These are phyloP conservation scores for Corylus americana DNA, from an alignment of 306 rosid species.

Conservation along the genomic window DNA sequence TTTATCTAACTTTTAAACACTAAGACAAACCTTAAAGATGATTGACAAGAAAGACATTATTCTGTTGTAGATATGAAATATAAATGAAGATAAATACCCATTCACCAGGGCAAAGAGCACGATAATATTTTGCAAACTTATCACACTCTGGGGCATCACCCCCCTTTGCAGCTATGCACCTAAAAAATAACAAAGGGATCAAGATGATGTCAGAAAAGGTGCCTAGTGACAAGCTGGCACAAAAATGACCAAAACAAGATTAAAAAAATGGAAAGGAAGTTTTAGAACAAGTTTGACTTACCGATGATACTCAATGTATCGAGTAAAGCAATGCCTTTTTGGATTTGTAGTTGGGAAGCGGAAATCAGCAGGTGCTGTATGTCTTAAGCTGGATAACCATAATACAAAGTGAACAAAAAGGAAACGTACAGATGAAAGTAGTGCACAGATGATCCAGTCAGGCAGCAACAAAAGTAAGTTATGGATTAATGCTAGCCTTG, in stretches of 20 bases:
- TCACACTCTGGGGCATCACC: slow-evolving; percentile 89
- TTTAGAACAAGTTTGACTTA: slow-evolving; percentile 30
- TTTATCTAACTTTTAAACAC: not conserved
- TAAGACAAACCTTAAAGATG: not conserved
- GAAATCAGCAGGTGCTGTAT: slow-evolving; percentile 78
- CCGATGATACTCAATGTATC: slow-evolving; percentile 90
- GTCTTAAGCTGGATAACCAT: slow-evolving; percentile 78
- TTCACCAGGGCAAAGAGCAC: slow-evolving; percentile 97
- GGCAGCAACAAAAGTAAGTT: not conserved
- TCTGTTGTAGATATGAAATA: not conserved
- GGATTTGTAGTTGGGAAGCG: slow-evolving; percentile 98
- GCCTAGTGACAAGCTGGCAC: not conserved
- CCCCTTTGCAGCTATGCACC: slow-evolving; percentile 90
- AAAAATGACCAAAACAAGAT: slow-evolving; percentile 12
- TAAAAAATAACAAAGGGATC: slow-evolving; percentile 24
- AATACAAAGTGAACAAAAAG: slow-evolving; percentile 16
- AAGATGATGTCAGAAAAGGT: slow-evolving; percentile 7
- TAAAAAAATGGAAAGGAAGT: not conserved
- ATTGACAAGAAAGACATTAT: not conserved
- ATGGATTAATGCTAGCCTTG: slow-evolving; percentile 45
- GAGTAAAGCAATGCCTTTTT: slow-evolving; percentile 97
- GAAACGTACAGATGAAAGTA: not conserved
- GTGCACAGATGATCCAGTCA: not conserved
- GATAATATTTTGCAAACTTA: slow-evolving; percentile 80
- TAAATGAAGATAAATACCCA: slow-evolving; percentile 64